Base-by-base conservation (phyloP, 495 filamentous ascomycete genomes). In the Penicillium alfredii region DNA sequence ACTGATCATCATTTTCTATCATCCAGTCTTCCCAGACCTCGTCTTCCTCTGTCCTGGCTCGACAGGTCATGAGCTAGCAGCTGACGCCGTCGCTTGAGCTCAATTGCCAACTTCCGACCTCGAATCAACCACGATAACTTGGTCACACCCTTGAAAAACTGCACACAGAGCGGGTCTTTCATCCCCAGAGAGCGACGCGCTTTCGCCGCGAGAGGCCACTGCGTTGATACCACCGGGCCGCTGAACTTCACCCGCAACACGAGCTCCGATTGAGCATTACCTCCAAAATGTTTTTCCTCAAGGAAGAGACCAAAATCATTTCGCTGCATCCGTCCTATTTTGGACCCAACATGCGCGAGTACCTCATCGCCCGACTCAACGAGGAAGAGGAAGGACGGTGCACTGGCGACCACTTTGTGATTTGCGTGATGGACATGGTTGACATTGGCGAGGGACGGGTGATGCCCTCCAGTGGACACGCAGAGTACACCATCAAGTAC, bases 251-350 rank as follows among this genome's bases (percentile, higher is more conserved):
- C n/a, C n/a, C n/a, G n/a, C n/a, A n/a, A n/a, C n/a, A n/a, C n/a
- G n/a, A n/a, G n/a, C n/a, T n/a, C n/a, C n/a, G n/a, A n/a, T n/a
- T n/a, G n/a, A n/a, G n/a, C n/a, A 35, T 18, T 17, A 33, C 35
- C 49, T 38, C 34, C 31, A 49, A 27, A 2, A 98, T 97, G 92
- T 98, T 96, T 61, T 98, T 98, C 71, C 83, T 98, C 52, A 83
- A 94, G 63, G 85, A 93, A 45, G 81, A 97, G 56, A 87, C 94
- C 66, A 87, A 88, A 51, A 76, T 81, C 46, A 90, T 98, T 45
- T 84, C 86, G 33, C 76, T 98, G 49, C 93, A 98, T 59, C 92
- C 92, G 20, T 96, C 92, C 16, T 97, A 88, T 66, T 97, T 98
- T 56, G 87, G 87, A 39, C 78, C 84, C 23, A 84, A 88, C 50